These are phyloP conservation scores for Podila verticillata DNA, from an alignment of 192 early-diverging fungal species.

Conservation along the genomic window DNA sequence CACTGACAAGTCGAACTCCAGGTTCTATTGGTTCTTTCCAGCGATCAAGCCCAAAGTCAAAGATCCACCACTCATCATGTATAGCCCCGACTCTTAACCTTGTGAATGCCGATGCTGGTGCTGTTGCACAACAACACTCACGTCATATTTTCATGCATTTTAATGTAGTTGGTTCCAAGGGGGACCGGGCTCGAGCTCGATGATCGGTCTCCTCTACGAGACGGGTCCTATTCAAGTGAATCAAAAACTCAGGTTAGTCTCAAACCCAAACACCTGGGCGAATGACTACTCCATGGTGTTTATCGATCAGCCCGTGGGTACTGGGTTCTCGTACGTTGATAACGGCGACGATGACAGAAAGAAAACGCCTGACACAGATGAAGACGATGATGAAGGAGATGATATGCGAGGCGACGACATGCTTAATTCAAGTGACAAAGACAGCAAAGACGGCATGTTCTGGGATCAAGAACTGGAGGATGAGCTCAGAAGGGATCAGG, in stretches of 20 bases:
- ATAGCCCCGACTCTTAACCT: not conserved
- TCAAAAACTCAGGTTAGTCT: conserved; percentile 55
- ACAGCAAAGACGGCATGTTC: no score
- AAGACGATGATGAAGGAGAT: not conserved
- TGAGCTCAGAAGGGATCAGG: no score
- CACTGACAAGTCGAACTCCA: not conserved
- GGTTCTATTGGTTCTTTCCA: conserved; percentile 83
- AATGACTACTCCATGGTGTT: conserved; percentile 74
- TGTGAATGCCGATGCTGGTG: not conserved
- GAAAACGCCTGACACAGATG: conserved; percentile 45
- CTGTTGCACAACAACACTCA: not conserved
- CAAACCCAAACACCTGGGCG: conserved; percentile 70
- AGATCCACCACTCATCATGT: conserved; percentile 72
- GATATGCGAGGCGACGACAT: not conserved
- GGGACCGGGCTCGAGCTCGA: conserved; percentile 77
- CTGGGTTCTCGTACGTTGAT: conserved; percentile 53
- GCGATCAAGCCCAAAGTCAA: conserved; percentile 61
- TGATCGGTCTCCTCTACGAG: conserved; percentile 73
- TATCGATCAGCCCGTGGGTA: conserved; percentile 80
- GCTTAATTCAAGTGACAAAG: no score
- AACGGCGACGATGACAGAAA: conserved; percentile 27
- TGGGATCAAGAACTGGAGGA: no score
- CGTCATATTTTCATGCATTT: not conserved
- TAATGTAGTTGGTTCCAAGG: conserved; percentile 75
- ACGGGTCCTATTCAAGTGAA: conserved; percentile 72